phyloP scores from a whole-genome alignment of 1,284 basidiomycete species.

The Microbotryomycetes sp. region DNA sequence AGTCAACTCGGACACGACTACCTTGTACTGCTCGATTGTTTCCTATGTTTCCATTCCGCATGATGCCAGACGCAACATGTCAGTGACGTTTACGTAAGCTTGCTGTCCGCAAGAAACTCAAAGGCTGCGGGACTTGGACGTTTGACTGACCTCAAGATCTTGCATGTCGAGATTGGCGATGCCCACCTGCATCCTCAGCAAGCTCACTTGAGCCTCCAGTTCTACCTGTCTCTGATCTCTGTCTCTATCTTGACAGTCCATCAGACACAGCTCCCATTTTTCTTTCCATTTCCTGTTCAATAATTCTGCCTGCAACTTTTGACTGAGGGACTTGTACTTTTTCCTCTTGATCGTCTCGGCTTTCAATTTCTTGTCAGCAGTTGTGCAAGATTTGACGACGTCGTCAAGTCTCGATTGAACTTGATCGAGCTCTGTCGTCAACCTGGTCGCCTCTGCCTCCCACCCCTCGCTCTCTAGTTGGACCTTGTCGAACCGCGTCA shows the following conservation, averaged over 20 bases:
- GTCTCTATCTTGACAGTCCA: slow-evolving; percentile 22
- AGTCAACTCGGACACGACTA: slow-evolving; percentile 4
- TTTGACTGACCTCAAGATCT: slow-evolving; percentile 23
- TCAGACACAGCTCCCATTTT: slow-evolving; percentile 27
- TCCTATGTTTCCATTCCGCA: too few relatives aligned
- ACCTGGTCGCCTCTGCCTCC: slow-evolving; percentile 25
- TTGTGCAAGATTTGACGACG: not conserved
- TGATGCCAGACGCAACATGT: too few relatives aligned
- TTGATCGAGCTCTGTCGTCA: slow-evolving; percentile 8
- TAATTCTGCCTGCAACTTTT: slow-evolving; percentile 24
- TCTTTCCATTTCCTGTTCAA: slow-evolving; percentile 23
- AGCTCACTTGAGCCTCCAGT: slow-evolving; percentile 4
- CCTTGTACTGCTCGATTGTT: not conserved
- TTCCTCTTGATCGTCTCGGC: slow-evolving; percentile 10
- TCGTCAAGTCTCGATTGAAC: not conserved
- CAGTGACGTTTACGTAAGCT: not conserved
- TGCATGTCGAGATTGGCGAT: slow-evolving; percentile 12
- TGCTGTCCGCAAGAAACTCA: too few relatives aligned
- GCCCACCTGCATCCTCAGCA: slow-evolving; percentile 5
- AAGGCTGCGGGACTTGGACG: too few relatives aligned
- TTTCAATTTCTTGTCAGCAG: not conserved
- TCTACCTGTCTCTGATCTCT: slow-evolving; percentile 18
- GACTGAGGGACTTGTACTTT: slow-evolving; percentile 14
- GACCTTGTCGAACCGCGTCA: not conserved
- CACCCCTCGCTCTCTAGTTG: slow-evolving; percentile 24